Evolutionary conservation across 2,329 filamentous ascomycete species (phyloP), one percentile per base, ranked within the genome.

Genomic region (Tolypocladium pustulatum): DNA sequence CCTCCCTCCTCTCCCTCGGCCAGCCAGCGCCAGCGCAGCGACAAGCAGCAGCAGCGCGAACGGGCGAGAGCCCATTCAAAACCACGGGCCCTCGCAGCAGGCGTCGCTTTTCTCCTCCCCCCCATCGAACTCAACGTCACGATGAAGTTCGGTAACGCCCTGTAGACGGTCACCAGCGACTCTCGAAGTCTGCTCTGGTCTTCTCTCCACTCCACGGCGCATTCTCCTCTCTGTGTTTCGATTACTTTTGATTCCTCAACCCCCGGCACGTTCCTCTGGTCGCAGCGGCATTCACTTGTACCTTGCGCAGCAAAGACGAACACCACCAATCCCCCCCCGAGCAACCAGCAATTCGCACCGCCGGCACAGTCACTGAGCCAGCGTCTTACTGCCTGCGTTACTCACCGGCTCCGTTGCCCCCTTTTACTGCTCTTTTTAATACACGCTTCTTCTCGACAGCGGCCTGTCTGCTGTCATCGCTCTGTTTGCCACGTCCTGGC

Each of bases 131-230:
- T 73, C 65, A 72, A 73, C 72, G 73, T 71, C 75, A 76, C 75
- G 71, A 82, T 83, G 79, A 72, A 72, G 71, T 80, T 80, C 76
- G 77, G 76, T 71, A 77, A 67, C 69, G 73, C 72, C 74, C 74
- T 81, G 71, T 82, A 77, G 77, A 63, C 66, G 70, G 71, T 72
- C 69, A 65, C 74, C 75, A 76, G 76, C 79, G 78, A 79, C 79
- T 80, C 73, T 72, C 66, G 76, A 76, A 81, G 79, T 82, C 79
- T 80, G 79, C 79, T 81, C 68, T 67, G 71, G 72, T 68, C 60
- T 38, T 67, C 68, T 71, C 67, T 70, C 72, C 69, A 69, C 71
- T 75, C 72, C 66, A 71, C 71, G 69, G 67, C 71, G 66, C 69
- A 66, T 61, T 65, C 68, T 66, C 63, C 61, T 61, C 66, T 62